Evolutionary conservation across 768 basidiomycete species (phyloP).

Genomic region (Boletus reticulatus): DNA sequence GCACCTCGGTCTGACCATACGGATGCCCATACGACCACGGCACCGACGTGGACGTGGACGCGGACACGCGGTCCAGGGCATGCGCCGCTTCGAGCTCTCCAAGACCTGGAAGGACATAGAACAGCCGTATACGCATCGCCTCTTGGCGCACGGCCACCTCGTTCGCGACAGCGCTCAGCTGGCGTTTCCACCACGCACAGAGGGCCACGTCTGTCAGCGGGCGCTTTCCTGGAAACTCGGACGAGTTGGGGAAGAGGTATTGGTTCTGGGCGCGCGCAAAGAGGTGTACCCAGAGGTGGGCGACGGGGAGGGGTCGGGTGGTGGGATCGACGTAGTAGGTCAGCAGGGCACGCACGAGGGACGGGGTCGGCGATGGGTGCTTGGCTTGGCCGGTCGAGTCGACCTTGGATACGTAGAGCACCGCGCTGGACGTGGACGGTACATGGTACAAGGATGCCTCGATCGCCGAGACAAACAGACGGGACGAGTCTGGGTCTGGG

Average conservation of each 20-base stretch:
- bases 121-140: conserved; percentile 33
- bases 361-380: conserved; percentile 63
- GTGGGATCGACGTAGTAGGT: conserved; percentile 57
- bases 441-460: conserved; percentile 76
- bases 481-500: conserved; percentile 39
- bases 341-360: conserved; percentile 67
- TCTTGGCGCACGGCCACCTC: conserved; percentile 31
- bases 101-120: conserved; percentile 71
- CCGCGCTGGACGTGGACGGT: conserved; percentile 61
- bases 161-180: conserved; percentile 56
- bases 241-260: conserved; percentile 91
- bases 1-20: conserved; percentile 46
- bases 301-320: conserved; percentile 58
- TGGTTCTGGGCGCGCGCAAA: conserved; percentile 90
- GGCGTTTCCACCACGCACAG: conserved; percentile 90
- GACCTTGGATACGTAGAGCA: conserved; percentile 92
- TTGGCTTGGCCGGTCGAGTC: conserved; percentile 83
- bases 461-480: conserved; percentile 73
- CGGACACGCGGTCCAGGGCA: conserved; percentile 43
- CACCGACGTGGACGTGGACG: conserved; percentile 20
- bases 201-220: conserved; percentile 76
- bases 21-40: conserved; percentile 81
- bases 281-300: conserved; percentile 75
- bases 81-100: conserved; percentile 64
- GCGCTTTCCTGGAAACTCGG: conserved; percentile 64